These are phyloP conservation scores for barrel medic (Medicago truncatula) DNA, from an alignment of 306 rosid genomes.

Conservation along the genomic window DNA sequence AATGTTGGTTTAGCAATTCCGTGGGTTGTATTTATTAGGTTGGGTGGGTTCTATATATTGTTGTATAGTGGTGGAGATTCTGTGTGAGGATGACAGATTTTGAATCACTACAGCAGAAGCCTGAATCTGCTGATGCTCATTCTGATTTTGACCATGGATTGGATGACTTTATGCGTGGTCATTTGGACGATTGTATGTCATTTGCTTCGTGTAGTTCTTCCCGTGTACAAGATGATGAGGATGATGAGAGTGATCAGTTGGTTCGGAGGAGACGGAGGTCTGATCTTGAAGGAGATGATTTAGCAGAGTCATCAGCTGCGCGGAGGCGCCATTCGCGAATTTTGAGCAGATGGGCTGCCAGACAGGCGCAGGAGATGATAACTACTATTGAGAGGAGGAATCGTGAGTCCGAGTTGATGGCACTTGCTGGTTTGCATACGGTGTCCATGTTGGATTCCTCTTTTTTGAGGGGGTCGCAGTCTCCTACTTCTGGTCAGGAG, in stretches of 20 bases:
- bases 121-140: slow-evolving; percentile 83
- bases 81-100: slow-evolving; percentile 76
- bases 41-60: slow-evolving; percentile 40
- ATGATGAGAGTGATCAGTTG: slow-evolving; percentile 86
- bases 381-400: slow-evolving; percentile 97
- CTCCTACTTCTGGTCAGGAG: slow-evolving; percentile 88
- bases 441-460: slow-evolving; percentile 97
- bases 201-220: slow-evolving; percentile 95
- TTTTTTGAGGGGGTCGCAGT: slow-evolving; percentile 87
- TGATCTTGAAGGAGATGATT: slow-evolving; percentile 93
- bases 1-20: slow-evolving; percentile 50
- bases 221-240: slow-evolving; percentile 77
- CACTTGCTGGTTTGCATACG: slow-evolving; percentile 92
- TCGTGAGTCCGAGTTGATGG: slow-evolving; percentile 95
- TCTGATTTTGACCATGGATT: slow-evolving; percentile 82
- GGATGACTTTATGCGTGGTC: slow-evolving; percentile 95
- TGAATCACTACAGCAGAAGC: slow-evolving; percentile 90
- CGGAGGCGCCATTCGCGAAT: slow-evolving; percentile 85
- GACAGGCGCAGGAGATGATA: slow-evolving; percentile 99
- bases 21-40: slow-evolving; percentile 24
- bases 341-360: slow-evolving; percentile 96
- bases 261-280: slow-evolving; percentile 92
- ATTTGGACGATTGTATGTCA: slow-evolving; percentile 94
- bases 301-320: slow-evolving; percentile 92
- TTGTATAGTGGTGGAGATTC: slow-evolving; percentile 47